phyloP scores from a whole-genome alignment of 1,284 basidiomycete genomes.

The Tremellales sp. region DNA sequence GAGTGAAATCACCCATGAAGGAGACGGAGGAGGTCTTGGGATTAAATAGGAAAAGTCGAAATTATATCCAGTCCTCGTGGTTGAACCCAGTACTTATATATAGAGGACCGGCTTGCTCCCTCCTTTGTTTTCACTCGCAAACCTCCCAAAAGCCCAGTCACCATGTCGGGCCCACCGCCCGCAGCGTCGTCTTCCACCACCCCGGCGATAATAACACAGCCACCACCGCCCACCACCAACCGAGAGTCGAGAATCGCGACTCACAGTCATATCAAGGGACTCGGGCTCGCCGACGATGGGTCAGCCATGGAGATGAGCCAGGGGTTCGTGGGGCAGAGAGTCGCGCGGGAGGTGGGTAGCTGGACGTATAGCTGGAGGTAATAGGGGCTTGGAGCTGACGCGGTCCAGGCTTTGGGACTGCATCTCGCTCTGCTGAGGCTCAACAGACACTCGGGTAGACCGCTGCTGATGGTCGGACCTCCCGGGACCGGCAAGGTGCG shows the following conservation, averaged over 20 bases:
- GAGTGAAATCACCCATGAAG: slow-evolving; percentile 7
- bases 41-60: slow-evolving; percentile 17
- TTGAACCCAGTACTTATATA: not conserved
- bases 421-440: slow-evolving; percentile 43
- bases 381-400: too few species aligned
- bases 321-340: slow-evolving; percentile 87
- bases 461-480: slow-evolving; percentile 47
- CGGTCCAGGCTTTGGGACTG: slow-evolving; percentile 53
- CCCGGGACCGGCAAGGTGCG: slow-evolving; percentile 49
- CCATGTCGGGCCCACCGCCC: slow-evolving; percentile 16
- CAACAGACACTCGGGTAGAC: slow-evolving; percentile 45
- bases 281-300: slow-evolving; percentile 84
- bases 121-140: not conserved
- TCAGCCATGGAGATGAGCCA: slow-evolving; percentile 67
- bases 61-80: slow-evolving; percentile 2
- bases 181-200: slow-evolving; percentile 10
- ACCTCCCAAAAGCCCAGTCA: slow-evolving; percentile 1
- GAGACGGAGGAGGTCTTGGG: slow-evolving; percentile 5
- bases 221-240: slow-evolving; percentile 43
- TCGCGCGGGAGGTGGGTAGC: slow-evolving; percentile 90
- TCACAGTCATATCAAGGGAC: slow-evolving; percentile 64
- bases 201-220: slow-evolving; percentile 39
- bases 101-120: slow-evolving; percentile 3
- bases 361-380: too few species aligned
- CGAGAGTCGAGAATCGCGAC: slow-evolving; percentile 48